phyloP scores from a whole-genome alignment of 192 early-diverging fungal species.

The Lobosporangium transversale region DNA sequence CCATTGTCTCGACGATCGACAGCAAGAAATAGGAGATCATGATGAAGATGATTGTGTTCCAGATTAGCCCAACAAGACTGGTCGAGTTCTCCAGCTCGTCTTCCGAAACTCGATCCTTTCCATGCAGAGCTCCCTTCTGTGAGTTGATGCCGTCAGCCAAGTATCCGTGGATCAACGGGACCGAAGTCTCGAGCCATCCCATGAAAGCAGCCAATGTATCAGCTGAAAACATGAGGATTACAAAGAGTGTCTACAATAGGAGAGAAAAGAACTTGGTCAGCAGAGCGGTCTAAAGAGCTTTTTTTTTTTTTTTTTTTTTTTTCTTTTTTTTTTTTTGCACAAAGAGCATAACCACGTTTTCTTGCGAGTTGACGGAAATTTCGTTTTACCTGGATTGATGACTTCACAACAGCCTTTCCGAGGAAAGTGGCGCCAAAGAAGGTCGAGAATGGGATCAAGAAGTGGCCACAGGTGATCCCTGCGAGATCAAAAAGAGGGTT shows the following conservation, averaged over 20 bases:
- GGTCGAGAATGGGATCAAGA: slow-evolving; percentile 89
- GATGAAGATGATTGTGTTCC: slow-evolving; percentile 81
- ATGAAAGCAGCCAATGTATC: slow-evolving; percentile 74
- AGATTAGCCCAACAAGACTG: slow-evolving; percentile 80
- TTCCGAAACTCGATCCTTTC: slow-evolving; percentile 16
- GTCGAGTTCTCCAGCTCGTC: slow-evolving; percentile 50
- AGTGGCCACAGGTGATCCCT: slow-evolving; percentile 95
- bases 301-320: background rate
- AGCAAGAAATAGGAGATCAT: slow-evolving; percentile 91
- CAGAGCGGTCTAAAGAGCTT: background rate
- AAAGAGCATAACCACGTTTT: no score
- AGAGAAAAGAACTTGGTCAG: no score
- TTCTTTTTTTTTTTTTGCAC: no score
- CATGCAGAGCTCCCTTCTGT: slow-evolving; percentile 30
- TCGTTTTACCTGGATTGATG: slow-evolving; percentile 80
- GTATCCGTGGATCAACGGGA: slow-evolving; percentile 68
- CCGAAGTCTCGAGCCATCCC: slow-evolving; percentile 58
- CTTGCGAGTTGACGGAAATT: no score
- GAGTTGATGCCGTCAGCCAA: slow-evolving; percentile 40
- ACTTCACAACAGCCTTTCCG: slow-evolving; percentile 92
- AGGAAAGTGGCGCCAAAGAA: slow-evolving; percentile 97
- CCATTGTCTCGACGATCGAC: slow-evolving; percentile 85
- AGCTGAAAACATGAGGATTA: slow-evolving; percentile 86
- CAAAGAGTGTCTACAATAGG: slow-evolving; percentile 68
- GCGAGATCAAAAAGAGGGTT: slow-evolving; percentile 97